Base-by-base conservation (phyloP, 352 stramenopile species). In the Phytophthora podocarpi region DNA sequence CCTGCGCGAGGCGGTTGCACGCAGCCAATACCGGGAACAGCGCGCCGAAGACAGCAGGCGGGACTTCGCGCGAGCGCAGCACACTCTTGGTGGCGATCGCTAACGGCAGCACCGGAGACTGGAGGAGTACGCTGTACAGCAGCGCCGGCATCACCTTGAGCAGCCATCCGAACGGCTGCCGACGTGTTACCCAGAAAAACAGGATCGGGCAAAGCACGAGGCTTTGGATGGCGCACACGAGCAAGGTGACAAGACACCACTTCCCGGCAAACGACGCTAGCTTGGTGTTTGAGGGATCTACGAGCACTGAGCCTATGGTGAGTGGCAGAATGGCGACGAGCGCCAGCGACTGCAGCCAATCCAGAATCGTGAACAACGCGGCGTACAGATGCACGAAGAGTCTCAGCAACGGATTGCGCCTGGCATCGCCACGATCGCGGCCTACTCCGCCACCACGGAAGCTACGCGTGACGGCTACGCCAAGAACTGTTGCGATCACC, bases 351-450 rank as follows among this genome's bases (percentile, higher is more conserved):
- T 91, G 77, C 41, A 88, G 35, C 79, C 78, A 87, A 30, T 89
- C 75, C 24, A 79, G 53, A 54, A 89, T 82, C 13, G 65, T 74
- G 34, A 85, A 81, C 21, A 91, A 59, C 41, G 82, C 72, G 4
- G 74, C 51, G 65, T 87, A 89, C 26, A 88, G 30, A 49, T 91
- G 82, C 55, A 81, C 78, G 35, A 85, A 72, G 5, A 89, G 67
- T 4, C 78, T 67, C 24, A 88, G 68, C 16, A 91, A 49, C 20
- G 82, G 82, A 54, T 88, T 91, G 31, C 63, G 70, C 36, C 77
- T 73, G 28, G 69, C 75, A 53, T 70, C 54, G 21, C 75, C 34
- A 69, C 42, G 35, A 58, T 77, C 27, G 67, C 58, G 20, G 47
- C 66, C 9, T 42, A 68, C 30, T 37, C 78, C 35, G 74, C 62